Conservation (phyloP, 805 yeast genomes). For the Metschnikowia reukaufii region DNA sequence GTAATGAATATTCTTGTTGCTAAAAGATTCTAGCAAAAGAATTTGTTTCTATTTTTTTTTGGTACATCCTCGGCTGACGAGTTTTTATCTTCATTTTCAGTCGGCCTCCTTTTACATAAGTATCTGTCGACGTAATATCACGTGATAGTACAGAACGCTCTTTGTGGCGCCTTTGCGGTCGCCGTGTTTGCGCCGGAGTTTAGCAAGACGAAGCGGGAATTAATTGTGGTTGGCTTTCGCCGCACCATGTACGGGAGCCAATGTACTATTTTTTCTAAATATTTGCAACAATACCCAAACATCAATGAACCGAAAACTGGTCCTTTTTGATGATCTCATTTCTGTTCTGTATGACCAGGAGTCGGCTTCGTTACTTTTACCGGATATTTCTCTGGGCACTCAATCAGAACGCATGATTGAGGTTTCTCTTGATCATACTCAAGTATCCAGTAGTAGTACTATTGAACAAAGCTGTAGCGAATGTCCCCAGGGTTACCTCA, state of each 20-base stretch:
- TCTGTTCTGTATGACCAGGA: not conserved
- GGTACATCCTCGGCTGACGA: no score
- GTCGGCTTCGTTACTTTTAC: not conserved
- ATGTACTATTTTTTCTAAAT: not conserved
- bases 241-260: not conserved
- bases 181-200: not conserved
- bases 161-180: not conserved
- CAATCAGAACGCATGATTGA: not conserved
- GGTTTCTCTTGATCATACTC: not conserved
- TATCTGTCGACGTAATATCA: not conserved
- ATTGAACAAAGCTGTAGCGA: not conserved
- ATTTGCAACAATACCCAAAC: slow-evolving; percentile 1
- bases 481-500: not conserved
- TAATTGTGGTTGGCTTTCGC: not conserved
- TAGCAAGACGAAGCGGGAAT: not conserved
- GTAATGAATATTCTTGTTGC: no score
- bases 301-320: slow-evolving; percentile 9
- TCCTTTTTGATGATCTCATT: slow-evolving; percentile 9
- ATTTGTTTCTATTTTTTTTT: no score
- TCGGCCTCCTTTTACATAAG: no score
- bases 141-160: not conserved
- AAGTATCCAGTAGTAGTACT: slow-evolving; percentile 5
- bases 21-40: no score
- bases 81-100: no score
- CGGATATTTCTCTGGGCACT: not conserved